A percentile compares a stretch with the other conserved stretches of the same genome.
Conservation (phyloP, 1,284 basidiomycete genomes). For the Fomes fomentarius region DNA sequence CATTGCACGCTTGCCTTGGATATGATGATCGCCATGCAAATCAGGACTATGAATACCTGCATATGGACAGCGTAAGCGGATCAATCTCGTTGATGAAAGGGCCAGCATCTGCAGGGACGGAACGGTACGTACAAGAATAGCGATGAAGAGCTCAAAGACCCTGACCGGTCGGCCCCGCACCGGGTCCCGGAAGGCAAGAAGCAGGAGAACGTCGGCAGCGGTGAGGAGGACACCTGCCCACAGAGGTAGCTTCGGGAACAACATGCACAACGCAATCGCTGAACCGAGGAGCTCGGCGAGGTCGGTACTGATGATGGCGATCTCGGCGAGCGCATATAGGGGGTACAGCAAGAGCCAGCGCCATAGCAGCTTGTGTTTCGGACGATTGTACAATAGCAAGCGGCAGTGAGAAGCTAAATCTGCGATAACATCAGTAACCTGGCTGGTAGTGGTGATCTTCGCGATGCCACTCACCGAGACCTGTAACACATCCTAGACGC, state of each 20-base stretch:
- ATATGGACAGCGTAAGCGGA: not conserved
- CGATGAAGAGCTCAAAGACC: constrained; percentile 77
- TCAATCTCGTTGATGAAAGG: not conserved
- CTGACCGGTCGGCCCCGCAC: constrained; percentile 59
- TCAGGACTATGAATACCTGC: constrained; percentile 79
- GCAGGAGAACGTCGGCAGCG: constrained; percentile 80
- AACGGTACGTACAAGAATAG: constrained; percentile 49
- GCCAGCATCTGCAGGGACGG: not conserved
- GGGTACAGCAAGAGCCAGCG: constrained; percentile 75
- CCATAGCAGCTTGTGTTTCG: constrained; percentile 60
- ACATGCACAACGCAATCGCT: constrained; percentile 78
- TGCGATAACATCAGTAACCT: constrained; percentile 29
- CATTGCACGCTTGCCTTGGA: constrained; percentile 77
- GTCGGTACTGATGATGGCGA: constrained; percentile 85
- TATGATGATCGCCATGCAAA: constrained; percentile 85
- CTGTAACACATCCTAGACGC: constrained; percentile 71
- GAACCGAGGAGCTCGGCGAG: constrained; percentile 80
- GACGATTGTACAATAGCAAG: constrained; percentile 67
- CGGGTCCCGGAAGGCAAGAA: constrained; percentile 68
- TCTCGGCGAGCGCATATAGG: constrained; percentile 69
- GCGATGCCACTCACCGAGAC: constrained; percentile 57
- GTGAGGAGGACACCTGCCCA: constrained; percentile 87
- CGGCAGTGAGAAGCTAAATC: constrained; percentile 79
- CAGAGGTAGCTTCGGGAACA: constrained; percentile 81
- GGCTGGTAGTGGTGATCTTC: not conserved